Percentiles rank a stretch among this genome's conserved stretches.
phyloP scores from a whole-genome alignment of 768 basidiomycete genomes.

The Pisolithus albus region DNA sequence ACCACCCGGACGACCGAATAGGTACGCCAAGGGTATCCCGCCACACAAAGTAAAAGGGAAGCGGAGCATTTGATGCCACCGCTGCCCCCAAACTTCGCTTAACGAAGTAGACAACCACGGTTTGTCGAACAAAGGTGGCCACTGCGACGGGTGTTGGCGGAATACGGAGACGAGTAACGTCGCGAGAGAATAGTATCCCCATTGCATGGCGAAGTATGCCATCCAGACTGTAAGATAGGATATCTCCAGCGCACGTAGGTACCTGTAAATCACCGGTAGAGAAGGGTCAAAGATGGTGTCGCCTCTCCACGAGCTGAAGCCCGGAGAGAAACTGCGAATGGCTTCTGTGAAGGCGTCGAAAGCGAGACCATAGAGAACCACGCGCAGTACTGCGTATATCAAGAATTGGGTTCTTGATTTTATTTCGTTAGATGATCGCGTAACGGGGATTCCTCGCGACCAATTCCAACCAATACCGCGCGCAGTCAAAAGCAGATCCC shows the following conservation, averaged over 20 bases:
- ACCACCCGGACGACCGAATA: conserved; percentile 45
- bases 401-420: conserved; percentile 13
- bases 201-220: conserved; percentile 41
- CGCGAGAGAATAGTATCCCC: conserved; percentile 35
- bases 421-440: conserved; percentile 10
- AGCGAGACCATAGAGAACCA: conserved; percentile 1
- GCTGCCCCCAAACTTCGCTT: conserved; percentile 51
- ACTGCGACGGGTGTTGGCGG: conserved; percentile 41
- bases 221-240: conserved; percentile 36
- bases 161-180: conserved; percentile 42
- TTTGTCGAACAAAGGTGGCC: conserved; percentile 55
- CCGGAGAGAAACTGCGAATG: conserved; percentile 30
- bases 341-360: conserved; percentile 8
- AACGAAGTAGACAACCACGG: conserved; percentile 56
- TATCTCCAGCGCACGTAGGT: conserved; percentile 36
- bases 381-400: conserved; percentile 2
- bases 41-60: conserved; percentile 49
- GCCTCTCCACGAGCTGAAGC: conserved; percentile 28
- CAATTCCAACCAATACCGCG: conserved; percentile 26
- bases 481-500: conserved; percentile 12
- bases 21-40: conserved; percentile 32
- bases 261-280: conserved; percentile 26
- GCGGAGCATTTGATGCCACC: conserved; percentile 66
- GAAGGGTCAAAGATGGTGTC: conserved; percentile 31
- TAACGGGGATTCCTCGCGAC: conserved; percentile 8